Conservation (phyloP, 1,284 basidiomycete genomes). For the Pterula multifida region DNA sequence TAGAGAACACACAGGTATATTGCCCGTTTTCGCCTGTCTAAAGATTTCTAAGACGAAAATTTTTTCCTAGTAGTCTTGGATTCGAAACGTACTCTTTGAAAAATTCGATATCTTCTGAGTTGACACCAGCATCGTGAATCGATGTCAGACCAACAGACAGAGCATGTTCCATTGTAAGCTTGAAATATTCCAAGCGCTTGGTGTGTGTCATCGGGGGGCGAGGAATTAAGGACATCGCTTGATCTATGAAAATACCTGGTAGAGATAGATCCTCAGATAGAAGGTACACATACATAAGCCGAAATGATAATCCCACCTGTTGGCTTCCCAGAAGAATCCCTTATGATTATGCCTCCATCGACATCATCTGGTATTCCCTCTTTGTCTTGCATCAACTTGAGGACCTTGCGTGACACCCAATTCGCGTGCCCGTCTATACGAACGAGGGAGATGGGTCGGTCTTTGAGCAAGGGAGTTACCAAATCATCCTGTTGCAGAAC, state of each 20-base stretch:
- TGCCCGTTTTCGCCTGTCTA: constrained; percentile 47
- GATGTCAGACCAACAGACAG: constrained; percentile 67
- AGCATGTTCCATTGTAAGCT: constrained; percentile 55
- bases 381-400: constrained; percentile 12
- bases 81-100: constrained; percentile 39
- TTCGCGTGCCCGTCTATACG: constrained; percentile 42
- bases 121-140: constrained; percentile 70
- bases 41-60: constrained; percentile 5
- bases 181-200: constrained; percentile 48
- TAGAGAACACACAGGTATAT: constrained; percentile 43
- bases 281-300: not conserved
- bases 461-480: constrained; percentile 26
- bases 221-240: constrained; percentile 60
- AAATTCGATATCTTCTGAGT: constrained; percentile 44
- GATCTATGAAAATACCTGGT: constrained; percentile 59
- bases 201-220: constrained; percentile 49
- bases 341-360: constrained; percentile 8
- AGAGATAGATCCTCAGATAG: not conserved
- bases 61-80: no score
- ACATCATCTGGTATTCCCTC: constrained; percentile 13
- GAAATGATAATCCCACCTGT: constrained; percentile 39
- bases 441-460: constrained; percentile 29
- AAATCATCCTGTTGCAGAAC: constrained; percentile 39
- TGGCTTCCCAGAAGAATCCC: constrained; percentile 39
- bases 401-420: constrained; percentile 30